Evolutionary conservation across 768 basidiomycete species (phyloP).

Genomic region (Lyophyllum semitale): DNA sequence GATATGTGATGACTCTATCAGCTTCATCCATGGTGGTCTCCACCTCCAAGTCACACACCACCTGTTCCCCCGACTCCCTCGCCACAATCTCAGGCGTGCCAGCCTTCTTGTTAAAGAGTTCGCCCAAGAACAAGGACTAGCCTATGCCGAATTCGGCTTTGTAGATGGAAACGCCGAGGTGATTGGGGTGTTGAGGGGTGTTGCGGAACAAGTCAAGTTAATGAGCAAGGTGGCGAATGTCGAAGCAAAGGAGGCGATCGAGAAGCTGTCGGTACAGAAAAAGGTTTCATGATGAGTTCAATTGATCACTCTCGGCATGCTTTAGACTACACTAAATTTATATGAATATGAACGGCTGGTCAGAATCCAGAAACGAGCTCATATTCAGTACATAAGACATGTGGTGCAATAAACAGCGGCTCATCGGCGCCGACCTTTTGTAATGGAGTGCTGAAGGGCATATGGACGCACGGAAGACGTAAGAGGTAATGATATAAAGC

Average conservation of each 20-base stretch:
- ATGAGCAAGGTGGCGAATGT: constrained; percentile 79
- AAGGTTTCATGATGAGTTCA: constrained; percentile 13
- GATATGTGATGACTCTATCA: constrained; percentile 79
- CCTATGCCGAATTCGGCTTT: constrained; percentile 92
- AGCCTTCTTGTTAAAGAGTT: constrained; percentile 85
- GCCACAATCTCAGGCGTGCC: constrained; percentile 88
- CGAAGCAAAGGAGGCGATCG: constrained; percentile 68
- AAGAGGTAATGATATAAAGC: constrained; percentile 26
- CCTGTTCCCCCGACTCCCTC: constrained; percentile 91
- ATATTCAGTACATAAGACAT: constrained; percentile 41
- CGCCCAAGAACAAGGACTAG: constrained; percentile 80
- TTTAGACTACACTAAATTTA: neutral
- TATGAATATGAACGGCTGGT: too few species aligned
- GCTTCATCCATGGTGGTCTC: constrained; percentile 94
- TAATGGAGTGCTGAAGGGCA: constrained; percentile 27
- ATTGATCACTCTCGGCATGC: neutral
- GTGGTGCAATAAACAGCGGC: constrained; percentile 30
- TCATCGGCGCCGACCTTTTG: constrained; percentile 38
- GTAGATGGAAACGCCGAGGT: constrained; percentile 85
- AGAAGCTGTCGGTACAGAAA: constrained; percentile 38
- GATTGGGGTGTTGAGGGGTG: constrained; percentile 74
- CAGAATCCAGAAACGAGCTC: constrained; percentile 21
- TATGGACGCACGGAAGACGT: constrained; percentile 23
- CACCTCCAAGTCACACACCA: constrained; percentile 98
- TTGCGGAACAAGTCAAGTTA: constrained; percentile 86